Evolutionary conservation across 768 basidiomycete species (phyloP).

Genomic region (Mycena capillaripes): DNA sequence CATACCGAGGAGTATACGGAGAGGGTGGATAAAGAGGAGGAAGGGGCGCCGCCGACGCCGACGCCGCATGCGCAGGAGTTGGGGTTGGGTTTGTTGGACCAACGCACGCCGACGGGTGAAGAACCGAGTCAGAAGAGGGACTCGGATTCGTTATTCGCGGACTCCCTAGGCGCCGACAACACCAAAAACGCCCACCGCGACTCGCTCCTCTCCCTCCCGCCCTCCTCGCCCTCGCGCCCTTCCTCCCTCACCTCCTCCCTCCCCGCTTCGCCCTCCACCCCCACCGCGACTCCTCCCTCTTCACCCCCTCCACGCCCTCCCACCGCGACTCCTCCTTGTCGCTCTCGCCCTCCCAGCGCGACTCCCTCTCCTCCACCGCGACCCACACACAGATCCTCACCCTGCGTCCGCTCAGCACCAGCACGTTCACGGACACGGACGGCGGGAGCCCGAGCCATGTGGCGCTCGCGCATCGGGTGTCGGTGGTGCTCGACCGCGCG

Average conservation of each 20-base stretch:
- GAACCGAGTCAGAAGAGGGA: too few relatives aligned
- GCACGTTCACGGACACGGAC: conserved; percentile 42
- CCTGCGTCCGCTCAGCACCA: conserved; percentile 39
- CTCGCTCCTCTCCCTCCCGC: not conserved
- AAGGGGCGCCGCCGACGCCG: not conserved
- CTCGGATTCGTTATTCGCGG: too few relatives aligned
- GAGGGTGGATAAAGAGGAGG: not conserved
- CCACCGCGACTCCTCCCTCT: not conserved
- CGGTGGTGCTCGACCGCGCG: conserved; percentile 43
- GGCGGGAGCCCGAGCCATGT: conserved; percentile 53
- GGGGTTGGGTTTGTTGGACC: too few relatives aligned
- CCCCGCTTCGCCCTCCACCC: not conserved
- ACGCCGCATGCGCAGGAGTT: not conserved
- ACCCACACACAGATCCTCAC: conserved; percentile 23
- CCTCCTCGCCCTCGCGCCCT: too few relatives aligned
- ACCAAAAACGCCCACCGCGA: too few relatives aligned
- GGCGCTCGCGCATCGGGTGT: conserved; percentile 53
- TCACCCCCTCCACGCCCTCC: not conserved
- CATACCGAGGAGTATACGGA: too few relatives aligned
- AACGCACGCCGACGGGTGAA: too few relatives aligned
- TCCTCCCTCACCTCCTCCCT: not conserved
- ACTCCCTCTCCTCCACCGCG: conserved; percentile 12
- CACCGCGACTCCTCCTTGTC: not conserved
- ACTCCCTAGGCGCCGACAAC: too few relatives aligned
- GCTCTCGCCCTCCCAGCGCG: not conserved